Evolutionary conservation across 257 asterid genomes (phyloP).

Genomic region (Petunia axillaris): DNA sequence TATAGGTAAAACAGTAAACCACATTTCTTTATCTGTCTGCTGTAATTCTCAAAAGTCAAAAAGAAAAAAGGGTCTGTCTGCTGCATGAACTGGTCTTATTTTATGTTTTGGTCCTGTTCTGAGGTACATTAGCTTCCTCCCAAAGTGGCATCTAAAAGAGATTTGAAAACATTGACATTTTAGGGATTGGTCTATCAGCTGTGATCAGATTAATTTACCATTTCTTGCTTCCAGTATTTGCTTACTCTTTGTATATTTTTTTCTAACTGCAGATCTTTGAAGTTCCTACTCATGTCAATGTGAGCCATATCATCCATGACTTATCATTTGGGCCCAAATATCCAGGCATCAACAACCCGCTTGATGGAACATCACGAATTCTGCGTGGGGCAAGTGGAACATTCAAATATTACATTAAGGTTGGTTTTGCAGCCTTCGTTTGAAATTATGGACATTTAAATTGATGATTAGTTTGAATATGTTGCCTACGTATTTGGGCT

Average conservation of each 20-base stretch:
- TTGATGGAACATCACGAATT: constrained; percentile 82
- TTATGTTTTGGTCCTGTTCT: not conserved
- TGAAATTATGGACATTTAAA: not conserved
- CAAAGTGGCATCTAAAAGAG: not conserved
- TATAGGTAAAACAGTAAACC: constrained; percentile 9
- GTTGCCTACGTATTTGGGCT: constrained; percentile 20
- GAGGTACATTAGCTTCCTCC: constrained; percentile 9
- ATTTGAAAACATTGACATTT: not conserved
- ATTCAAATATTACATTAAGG: constrained; percentile 98
- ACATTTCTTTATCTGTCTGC: not conserved
- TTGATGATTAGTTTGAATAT: constrained; percentile 17
- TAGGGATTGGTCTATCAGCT: not conserved
- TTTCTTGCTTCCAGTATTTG: not conserved
- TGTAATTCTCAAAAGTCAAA: not conserved
- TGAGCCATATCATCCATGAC: constrained; percentile 93
- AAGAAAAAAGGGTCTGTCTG: no score
- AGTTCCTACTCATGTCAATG: constrained; percentile 85
- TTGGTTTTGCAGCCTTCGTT: constrained; percentile 32
- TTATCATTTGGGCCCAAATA: constrained; percentile 95
- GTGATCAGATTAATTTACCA: not conserved
- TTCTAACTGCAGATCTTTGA: constrained; percentile 70
- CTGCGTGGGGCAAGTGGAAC: constrained; percentile 91
- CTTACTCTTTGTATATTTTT: constrained; percentile 22
- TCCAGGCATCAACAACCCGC: constrained; percentile 98
- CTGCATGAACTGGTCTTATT: no score